phyloP scores from a whole-genome alignment of 805 yeast genomes.

The Clavispora santaluciae region DNA sequence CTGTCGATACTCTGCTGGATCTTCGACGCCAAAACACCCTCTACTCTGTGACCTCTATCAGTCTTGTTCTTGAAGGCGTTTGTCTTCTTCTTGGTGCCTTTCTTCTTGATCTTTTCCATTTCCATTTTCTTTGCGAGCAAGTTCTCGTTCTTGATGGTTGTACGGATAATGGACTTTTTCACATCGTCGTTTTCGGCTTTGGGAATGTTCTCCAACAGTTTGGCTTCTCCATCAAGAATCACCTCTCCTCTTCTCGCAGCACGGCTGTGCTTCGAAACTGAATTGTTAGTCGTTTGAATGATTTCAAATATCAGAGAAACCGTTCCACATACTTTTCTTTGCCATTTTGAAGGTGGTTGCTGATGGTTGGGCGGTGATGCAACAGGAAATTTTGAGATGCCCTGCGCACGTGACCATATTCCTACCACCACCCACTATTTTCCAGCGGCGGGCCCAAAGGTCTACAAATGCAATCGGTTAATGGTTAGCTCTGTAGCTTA shows the following conservation, averaged over 20 bases:
- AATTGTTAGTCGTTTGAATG: constrained; percentile 14
- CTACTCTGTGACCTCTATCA: constrained; percentile 47
- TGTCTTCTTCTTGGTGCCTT: constrained; percentile 28
- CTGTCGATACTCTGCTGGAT: constrained; percentile 61
- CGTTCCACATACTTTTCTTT: constrained; percentile 31
- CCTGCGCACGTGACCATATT: constrained; percentile 1
- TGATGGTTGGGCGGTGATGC: neutral
- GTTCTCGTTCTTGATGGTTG: constrained; percentile 60
- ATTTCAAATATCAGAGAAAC: constrained; percentile 12
- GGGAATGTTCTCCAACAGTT: constrained; percentile 48
- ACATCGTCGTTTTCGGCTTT: constrained; percentile 57
- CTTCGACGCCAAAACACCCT: constrained; percentile 55
- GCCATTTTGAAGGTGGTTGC: constrained; percentile 24
- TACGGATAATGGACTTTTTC: constrained; percentile 61
- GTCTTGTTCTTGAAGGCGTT: constrained; percentile 30
- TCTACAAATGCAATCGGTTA: no score
- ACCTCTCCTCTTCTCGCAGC: constrained; percentile 70
- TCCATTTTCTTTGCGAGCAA: constrained; percentile 54
- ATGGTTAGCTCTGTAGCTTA: no score
- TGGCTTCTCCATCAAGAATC: constrained; percentile 41
- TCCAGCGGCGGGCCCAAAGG: no score
- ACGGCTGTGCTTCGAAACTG: constrained; percentile 64
- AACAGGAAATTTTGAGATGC: constrained; percentile 1
- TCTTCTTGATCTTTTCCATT: constrained; percentile 29
- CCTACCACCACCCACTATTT: no score